phyloP scores from a whole-genome alignment of 805 yeast genomes.

The Yarrowia keelungensis region DNA sequence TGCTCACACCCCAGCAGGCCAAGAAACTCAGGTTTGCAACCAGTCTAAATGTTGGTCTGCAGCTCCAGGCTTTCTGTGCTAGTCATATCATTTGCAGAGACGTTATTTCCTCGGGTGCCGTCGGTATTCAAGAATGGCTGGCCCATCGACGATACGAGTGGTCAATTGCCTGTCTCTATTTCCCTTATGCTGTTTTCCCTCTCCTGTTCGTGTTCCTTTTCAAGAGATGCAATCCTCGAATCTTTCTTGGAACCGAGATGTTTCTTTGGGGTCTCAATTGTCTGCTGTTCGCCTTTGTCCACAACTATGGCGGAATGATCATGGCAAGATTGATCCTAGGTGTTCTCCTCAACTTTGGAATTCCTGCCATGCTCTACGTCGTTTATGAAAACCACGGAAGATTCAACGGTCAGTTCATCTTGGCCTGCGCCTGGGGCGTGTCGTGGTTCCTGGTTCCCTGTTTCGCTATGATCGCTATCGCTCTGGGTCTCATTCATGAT shows the following conservation, averaged over 20 bases:
- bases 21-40: slow-evolving; percentile 8
- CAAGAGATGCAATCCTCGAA: slow-evolving; percentile 1
- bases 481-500: slow-evolving; percentile 16
- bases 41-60: slow-evolving; percentile 1
- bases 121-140: slow-evolving; percentile 1
- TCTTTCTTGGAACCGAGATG: slow-evolving; percentile 8
- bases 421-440: slow-evolving; percentile 19
- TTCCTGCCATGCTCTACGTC: slow-evolving; percentile 2
- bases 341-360: slow-evolving; percentile 6
- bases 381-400: slow-evolving; percentile 13
- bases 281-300: slow-evolving; percentile 9
- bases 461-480: slow-evolving; percentile 17
- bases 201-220: background rate
- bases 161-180: slow-evolving; percentile 2
- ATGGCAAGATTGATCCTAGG: slow-evolving; percentile 10
- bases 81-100: slow-evolving; percentile 17
- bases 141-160: background rate
- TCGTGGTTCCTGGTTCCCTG: slow-evolving; percentile 20
- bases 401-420: slow-evolving; percentile 4
- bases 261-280: slow-evolving; percentile 16
- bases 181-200: slow-evolving; percentile 1
- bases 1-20: background rate
- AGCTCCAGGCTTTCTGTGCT: slow-evolving; percentile 5
- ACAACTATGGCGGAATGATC: slow-evolving; percentile 8
- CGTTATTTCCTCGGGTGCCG: slow-evolving; percentile 1